phyloP scores from a whole-genome alignment of 345 rosid species.

The Gossypium anomalum region DNA sequence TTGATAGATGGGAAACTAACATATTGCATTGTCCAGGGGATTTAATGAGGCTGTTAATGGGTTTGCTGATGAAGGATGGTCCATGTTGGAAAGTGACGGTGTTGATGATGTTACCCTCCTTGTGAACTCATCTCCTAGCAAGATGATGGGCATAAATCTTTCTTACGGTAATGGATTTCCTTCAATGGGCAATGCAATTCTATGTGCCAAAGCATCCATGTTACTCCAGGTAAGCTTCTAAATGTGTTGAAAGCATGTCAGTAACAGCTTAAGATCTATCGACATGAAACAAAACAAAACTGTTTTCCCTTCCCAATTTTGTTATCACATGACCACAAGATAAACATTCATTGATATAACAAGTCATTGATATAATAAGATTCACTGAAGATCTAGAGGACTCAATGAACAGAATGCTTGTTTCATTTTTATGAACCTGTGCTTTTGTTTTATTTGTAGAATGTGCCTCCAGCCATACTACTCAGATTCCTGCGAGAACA shows the following conservation, averaged over 20 bases:
- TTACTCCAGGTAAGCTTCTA: constrained; percentile 58
- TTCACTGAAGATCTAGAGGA: background rate
- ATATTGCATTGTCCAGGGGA: constrained; percentile 49
- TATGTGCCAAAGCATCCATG: constrained; percentile 98
- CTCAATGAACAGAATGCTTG: background rate
- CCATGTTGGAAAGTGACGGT: constrained; percentile 88
- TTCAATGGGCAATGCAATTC: constrained; percentile 64
- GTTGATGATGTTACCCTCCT: constrained; percentile 90
- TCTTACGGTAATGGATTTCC: constrained; percentile 69
- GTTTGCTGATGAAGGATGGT: constrained; percentile 92
- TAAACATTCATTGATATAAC: background rate
- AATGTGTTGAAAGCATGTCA: background rate
- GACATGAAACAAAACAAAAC: background rate
- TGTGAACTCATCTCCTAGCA: constrained; percentile 80
- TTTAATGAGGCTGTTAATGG: constrained; percentile 97
- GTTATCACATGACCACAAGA: background rate
- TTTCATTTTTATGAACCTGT: background rate
- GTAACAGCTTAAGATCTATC: background rate
- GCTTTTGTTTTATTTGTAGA: constrained; percentile 34
- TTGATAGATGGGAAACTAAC: constrained; percentile 6
- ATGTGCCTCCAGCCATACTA: constrained; percentile 93
- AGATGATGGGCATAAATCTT: constrained; percentile 68
- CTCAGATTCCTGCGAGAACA: constrained; percentile 91
- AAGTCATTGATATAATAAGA: background rate
- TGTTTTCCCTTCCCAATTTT: background rate